A percentile compares a stretch with the other conserved stretches of the same genome.
Evolutionary conservation across 2,329 filamentous ascomycete genomes (phyloP).

Genomic region (Periconia macrospinosa): DNA sequence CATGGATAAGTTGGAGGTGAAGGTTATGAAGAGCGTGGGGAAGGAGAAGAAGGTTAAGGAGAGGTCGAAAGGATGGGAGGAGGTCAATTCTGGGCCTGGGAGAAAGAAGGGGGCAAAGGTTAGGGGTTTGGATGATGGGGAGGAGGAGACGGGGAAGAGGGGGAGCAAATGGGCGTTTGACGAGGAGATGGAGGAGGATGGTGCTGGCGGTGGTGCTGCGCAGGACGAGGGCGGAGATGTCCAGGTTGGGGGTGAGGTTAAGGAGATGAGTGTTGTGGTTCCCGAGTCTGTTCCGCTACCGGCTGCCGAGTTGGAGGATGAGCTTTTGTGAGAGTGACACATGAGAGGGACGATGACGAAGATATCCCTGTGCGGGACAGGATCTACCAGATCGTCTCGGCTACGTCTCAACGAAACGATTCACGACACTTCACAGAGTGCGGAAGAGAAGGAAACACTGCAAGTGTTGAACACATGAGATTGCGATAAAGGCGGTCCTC

Average conservation of each 20-base stretch:
- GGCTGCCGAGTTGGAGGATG: constrained; percentile 23
- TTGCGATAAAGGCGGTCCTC: background rate
- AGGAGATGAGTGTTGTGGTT: constrained; percentile 15
- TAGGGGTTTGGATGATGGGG: constrained; percentile 14
- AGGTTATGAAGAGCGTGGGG: constrained; percentile 55
- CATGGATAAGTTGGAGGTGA: constrained; percentile 58
- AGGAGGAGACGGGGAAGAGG: constrained; percentile 16
- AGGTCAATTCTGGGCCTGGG: constrained; percentile 32
- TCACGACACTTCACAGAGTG: background rate
- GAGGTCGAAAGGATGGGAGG: constrained; percentile 48
- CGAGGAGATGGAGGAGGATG: constrained; percentile 32
- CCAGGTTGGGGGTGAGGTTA: constrained; percentile 21
- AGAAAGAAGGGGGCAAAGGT: constrained; percentile 15
- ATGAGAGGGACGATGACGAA: background rate
- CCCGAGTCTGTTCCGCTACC: constrained; percentile 18
- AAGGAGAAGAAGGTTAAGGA: constrained; percentile 53
- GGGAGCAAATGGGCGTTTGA: constrained; percentile 30
- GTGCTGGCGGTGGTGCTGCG: background rate
- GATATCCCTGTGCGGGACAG: background rate
- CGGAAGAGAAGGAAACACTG: background rate
- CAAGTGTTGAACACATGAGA: background rate
- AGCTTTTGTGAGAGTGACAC: constrained; percentile 23
- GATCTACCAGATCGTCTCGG: background rate
- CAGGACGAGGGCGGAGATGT: constrained; percentile 4
- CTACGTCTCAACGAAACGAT: background rate